A percentile compares a stretch with the other conserved stretches of the same genome.
Conservation (phyloP, 352 stramenopile genomes). For the Phytophthora citrophthora region DNA sequence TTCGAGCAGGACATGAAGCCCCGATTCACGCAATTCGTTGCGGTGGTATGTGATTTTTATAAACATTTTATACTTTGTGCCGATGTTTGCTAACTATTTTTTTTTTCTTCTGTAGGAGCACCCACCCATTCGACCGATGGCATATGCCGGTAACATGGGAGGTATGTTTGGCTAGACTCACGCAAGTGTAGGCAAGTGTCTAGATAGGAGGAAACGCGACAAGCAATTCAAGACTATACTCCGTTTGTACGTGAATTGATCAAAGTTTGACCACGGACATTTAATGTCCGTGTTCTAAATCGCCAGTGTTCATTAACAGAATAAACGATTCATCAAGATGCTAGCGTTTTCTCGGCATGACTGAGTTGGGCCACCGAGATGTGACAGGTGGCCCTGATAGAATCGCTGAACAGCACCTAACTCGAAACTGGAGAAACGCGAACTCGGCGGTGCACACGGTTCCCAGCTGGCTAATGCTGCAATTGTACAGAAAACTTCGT, state of each 20-base stretch:
- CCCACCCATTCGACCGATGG: conserved; percentile 89
- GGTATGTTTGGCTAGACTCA: conserved; percentile 84
- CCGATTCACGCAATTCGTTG: conserved; percentile 95
- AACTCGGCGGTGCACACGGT: conserved; percentile 49
- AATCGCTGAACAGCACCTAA: conserved; percentile 37
- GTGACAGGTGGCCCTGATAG: conserved; percentile 39
- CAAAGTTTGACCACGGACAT: no score
- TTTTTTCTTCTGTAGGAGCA: conserved; percentile 64
- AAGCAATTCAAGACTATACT: conserved; percentile 21
- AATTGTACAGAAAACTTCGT: conserved; percentile 75
- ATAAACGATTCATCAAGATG: conserved; percentile 42
- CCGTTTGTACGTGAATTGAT: conserved; percentile 11
- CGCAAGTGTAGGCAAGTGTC: conserved; percentile 24
- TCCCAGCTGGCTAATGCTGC: conserved; percentile 59
- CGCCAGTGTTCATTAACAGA: conserved; percentile 19
- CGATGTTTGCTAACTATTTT: background rate
- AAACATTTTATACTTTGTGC: background rate
- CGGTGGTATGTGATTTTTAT: conserved; percentile 69
- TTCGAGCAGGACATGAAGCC: conserved; percentile 97
- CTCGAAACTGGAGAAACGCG: conserved; percentile 46
- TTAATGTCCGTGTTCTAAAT: conserved; percentile 1
- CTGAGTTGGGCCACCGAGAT: conserved; percentile 16
- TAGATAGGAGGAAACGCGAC: conserved; percentile 31
- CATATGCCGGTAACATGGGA: conserved; percentile 91
- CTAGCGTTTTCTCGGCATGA: conserved; percentile 34